Base-by-base conservation (phyloP, 1,284 basidiomycete species). In the Quambalaria eucalypti region DNA sequence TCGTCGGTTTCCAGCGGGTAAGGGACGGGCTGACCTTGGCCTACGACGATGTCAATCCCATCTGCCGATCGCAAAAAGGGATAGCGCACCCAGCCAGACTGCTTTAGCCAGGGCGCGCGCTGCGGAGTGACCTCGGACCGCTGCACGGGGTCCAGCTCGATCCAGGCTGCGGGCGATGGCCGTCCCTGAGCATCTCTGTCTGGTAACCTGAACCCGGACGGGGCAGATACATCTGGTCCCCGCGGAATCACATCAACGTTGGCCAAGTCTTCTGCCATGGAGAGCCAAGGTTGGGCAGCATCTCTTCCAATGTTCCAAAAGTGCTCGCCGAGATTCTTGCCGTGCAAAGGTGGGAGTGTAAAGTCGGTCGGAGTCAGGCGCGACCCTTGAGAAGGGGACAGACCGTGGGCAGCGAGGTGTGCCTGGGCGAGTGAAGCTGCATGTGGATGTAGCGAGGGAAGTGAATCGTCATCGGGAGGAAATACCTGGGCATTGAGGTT, bases 41-140 rank as follows among this genome's bases (percentile, higher is more conserved):
- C 71, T 1, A 73, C 54, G 0, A 61, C 67, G 16, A 55, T 28
- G 12, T 55, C 55, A 2, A 48, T 52, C 12, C 66, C 62, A 16
- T 74, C 67, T 0, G 52, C 40, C 2, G 64, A 63, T 30, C 66
- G 81, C 79, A 10, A 80, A 79, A 69, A 84, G 71, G 75, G 57
- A 49, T 97, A 97, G 66, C 86, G 86, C 1, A 88, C 91, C 93
- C 95, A 98, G 6, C 95, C 93, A 0, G 88, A 82, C 61, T 76
- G 81, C 23, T 85, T 77, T 28, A 85, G 82, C 85, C 90, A 97
- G 31, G 81, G 73, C 10, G 86, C 83, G 0, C 84, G 80, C 47
- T 74, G 74, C n/a, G 66, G 50, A 9, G 64, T 62, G 14, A 63
- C 59, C 2, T 59, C 53, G 0, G 56, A 50, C 21, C 66, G 62